These are phyloP conservation scores for Penicillium griseofulvum DNA, from an alignment of 2,329 filamentous ascomycete species.

Conservation along the genomic window DNA sequence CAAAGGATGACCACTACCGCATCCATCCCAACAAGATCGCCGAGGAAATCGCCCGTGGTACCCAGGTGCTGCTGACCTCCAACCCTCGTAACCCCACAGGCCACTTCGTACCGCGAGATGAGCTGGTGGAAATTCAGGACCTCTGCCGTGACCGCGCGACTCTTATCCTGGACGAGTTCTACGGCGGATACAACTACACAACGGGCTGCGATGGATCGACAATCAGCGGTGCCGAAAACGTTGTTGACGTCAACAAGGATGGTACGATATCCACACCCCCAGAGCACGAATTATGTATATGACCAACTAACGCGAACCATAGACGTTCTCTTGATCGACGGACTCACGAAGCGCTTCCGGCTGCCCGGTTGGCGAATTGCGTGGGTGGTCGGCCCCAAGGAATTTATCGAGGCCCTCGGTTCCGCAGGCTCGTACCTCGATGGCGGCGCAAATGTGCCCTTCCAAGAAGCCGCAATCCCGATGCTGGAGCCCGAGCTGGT, in stretches of 20 bases:
- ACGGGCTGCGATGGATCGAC: slow-evolving; percentile 86
- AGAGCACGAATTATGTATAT: background rate
- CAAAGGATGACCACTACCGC: slow-evolving; percentile 83
- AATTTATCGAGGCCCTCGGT: slow-evolving; percentile 90
- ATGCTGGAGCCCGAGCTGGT: slow-evolving; percentile 90
- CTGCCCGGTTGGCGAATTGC: slow-evolving; percentile 95
- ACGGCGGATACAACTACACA: slow-evolving; percentile 94
- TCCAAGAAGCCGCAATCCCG: slow-evolving; percentile 87
- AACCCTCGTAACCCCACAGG: slow-evolving; percentile 96
- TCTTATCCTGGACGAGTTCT: slow-evolving; percentile 95
- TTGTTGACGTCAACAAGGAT: slow-evolving; percentile 84
- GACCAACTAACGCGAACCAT: slow-evolving; percentile 7
- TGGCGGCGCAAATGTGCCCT: slow-evolving; percentile 89
- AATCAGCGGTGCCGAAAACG: slow-evolving; percentile 83
- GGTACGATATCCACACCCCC: slow-evolving; percentile 26
- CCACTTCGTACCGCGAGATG: slow-evolving; percentile 77
- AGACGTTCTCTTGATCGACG: slow-evolving; percentile 92
- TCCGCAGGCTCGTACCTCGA: slow-evolving; percentile 93
- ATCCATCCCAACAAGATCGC: slow-evolving; percentile 92
- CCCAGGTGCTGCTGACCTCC: slow-evolving; percentile 85
- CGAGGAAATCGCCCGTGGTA: slow-evolving; percentile 82
- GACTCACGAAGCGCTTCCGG: slow-evolving; percentile 93
- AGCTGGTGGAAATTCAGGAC: slow-evolving; percentile 87
- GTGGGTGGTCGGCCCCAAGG: slow-evolving; percentile 94
- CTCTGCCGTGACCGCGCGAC: slow-evolving; percentile 88